Evolutionary conservation across 1,284 basidiomycete species (phyloP).

Genomic region (Hortiboletus rubellus): DNA sequence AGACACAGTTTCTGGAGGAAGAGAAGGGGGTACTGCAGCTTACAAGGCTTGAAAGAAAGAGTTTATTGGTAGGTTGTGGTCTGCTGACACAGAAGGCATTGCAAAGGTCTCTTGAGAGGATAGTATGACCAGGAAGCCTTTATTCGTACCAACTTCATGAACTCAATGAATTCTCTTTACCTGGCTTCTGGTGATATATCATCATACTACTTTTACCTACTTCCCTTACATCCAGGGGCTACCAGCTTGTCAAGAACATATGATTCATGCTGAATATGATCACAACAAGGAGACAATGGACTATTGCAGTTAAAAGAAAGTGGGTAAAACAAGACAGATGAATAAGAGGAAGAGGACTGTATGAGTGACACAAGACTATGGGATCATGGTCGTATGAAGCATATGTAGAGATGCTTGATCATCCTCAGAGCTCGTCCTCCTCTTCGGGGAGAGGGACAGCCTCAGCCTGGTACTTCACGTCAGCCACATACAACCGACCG

Average conservation of each 20-base stretch:
- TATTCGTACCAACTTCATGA: background rate
- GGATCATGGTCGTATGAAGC: slow-evolving; percentile 22
- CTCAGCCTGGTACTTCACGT: slow-evolving; percentile 54
- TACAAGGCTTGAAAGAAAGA: slow-evolving; percentile 23
- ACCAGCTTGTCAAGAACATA: slow-evolving; percentile 7
- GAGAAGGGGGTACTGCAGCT: slow-evolving; percentile 12
- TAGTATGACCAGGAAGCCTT: background rate
- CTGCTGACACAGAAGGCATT: slow-evolving; percentile 4
- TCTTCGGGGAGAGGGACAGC: slow-evolving; percentile 77
- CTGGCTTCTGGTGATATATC: background rate
- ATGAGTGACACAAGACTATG: slow-evolving; percentile 23
- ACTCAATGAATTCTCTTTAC: background rate
- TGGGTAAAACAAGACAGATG: slow-evolving; percentile 18
- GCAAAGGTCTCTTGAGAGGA: background rate
- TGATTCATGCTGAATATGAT: slow-evolving; percentile 28
- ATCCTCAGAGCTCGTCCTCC: slow-evolving; percentile 68
- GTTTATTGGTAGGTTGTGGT: slow-evolving; percentile 15
- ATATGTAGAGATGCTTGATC: slow-evolving; percentile 17
- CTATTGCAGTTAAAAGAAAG: slow-evolving; percentile 28
- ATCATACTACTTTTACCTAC: slow-evolving; percentile 4
- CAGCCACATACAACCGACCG: slow-evolving; percentile 1
- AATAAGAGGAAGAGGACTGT: slow-evolving; percentile 16
- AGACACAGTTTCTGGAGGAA: slow-evolving; percentile 20
- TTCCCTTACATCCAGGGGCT: slow-evolving; percentile 2
- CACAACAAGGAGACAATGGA: slow-evolving; percentile 24